Conservation (phyloP, 352 stramenopile species). For the Phytophthora lateralis region DNA sequence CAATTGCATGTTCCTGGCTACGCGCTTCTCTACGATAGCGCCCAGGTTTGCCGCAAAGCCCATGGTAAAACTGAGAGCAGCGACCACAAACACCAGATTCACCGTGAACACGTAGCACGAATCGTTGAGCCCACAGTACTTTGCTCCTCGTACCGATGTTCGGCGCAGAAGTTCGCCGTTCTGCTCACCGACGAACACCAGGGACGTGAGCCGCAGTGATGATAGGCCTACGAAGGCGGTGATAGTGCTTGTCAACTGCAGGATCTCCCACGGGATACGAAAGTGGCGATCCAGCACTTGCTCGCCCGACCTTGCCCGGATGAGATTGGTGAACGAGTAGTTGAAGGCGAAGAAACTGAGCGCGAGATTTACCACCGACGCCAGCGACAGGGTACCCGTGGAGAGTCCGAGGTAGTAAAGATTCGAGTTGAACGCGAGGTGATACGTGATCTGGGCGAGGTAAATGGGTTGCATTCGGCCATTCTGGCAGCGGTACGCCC, state of each 20-base stretch:
- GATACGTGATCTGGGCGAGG: conserved; percentile 14
- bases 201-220: conserved; percentile 4
- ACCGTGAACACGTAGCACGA: conserved; percentile 20
- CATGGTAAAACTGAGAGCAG: background rate
- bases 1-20: conserved; percentile 2
- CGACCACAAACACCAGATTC: conserved; percentile 18
- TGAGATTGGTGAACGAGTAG: conserved; percentile 17
- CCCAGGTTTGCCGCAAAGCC: conserved; percentile 5
- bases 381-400: background rate
- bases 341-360: conserved; percentile 18
- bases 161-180: conserved; percentile 8
- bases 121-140: conserved; percentile 16
- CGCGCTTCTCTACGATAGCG: background rate
- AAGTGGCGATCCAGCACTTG: conserved; percentile 15
- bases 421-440: conserved; percentile 4
- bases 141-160: conserved; percentile 4
- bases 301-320: conserved; percentile 5
- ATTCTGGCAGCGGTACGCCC: conserved; percentile 14
- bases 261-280: conserved; percentile 19
- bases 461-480: conserved; percentile 18
- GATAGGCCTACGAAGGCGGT: background rate
- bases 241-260: conserved; percentile 2
- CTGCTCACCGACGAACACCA: conserved; percentile 4
- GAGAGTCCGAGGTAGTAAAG: background rate
- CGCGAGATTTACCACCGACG: background rate